Evolutionary conservation across 2,329 filamentous ascomycete species (phyloP), one percentile per base, ranked within the genome.

Genomic region (Hypoxylon sp.): DNA sequence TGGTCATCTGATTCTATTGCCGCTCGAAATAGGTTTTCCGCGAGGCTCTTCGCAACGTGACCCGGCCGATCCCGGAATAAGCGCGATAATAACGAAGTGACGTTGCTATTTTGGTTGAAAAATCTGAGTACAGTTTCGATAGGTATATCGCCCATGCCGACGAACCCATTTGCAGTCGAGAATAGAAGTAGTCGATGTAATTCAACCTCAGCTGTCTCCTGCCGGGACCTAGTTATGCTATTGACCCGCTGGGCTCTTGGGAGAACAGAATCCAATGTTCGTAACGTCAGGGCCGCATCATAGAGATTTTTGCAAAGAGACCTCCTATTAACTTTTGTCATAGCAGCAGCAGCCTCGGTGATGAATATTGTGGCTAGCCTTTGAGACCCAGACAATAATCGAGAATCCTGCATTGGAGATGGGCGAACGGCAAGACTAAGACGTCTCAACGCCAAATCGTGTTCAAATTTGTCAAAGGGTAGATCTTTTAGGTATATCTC

Each of bases 21-120:
- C 1, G 65, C 65, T n/a, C 50, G 60, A 34, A 71, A 71, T n/a
- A 69, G 25, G 13, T 66, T 69, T 21, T 71, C 68, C 3, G 63
- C 63, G 1, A 71, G 51, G 1, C 62, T 45, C 23, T 55, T 70
- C 1, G 38, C 43, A 21, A 59, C 21, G 6, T 57, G 51, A 3
- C 32, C 17, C 43, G 21, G 28, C 2, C 5, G 48, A 7, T 43
- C 55, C 5, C 5, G 32, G 11, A 68, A 68, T 10, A 60, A 36
- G 7, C 36, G 59, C 0, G 59, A 36, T 3, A 70, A 36, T 23
- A 70, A 5, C 0, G 51, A 51, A 11, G 21, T 60, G 5, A 62
- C 1, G 10, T 63, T 66, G 11, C 23, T 55, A 28, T 48, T 34
- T 2, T 56, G 36, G 1, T 50, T 23, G 3, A 71, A 36, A 13